Base-by-base conservation (phyloP, 192 early-diverging fungal species). In the Lobosporangium transversale region DNA sequence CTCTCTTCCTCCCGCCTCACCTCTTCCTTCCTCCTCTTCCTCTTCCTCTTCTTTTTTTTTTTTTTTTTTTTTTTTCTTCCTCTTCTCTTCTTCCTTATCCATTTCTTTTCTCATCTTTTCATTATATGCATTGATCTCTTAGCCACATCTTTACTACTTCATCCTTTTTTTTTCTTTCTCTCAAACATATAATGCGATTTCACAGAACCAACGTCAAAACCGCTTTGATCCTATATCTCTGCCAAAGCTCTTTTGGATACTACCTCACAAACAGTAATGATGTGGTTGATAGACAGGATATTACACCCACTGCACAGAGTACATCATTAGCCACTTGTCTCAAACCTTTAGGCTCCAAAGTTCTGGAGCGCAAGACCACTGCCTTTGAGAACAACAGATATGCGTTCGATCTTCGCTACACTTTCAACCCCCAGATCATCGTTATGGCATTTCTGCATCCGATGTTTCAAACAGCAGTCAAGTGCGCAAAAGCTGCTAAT, bases 401-500 rank as follows among this genome's bases (percentile, higher is more conserved):
- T 37, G 68, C 29, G 0, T 70, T 70, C 27, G 68, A 70, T 43
- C 49, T 70, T 17, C 37, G 59, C 0, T 70, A 56, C 32, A 79
- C 45, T 3, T 79, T 44, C 51, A 48, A 57, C 3, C 76, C 76
- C 43, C 18, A 56, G n/a, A 56, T 65, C 1, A 63, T 79, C 15
- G 54, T 79, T 32, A 53, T 68, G 58, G 66, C 66, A 18, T 23
- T 31, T 10, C 65, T 48, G 1, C 58, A 37, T 2, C 42, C 52
- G 6, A 63, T 71, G 50, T 63, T 71, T 23, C 62, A 61, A 7
- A 29, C 33, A 0, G 66, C 78, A 17, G 66, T 79, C 43, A 67
- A 70, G 20, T 82, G 81, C 27, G 81, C 76, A 14, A 60, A 37
- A 12, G 45, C 64, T 26, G 40, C 55, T 7, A 75, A 70, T 35